Evolutionary conservation across 208 protist species (phyloP), one percentile per base, ranked within the genome.

Genomic region (Leishmania lainsoni): DNA sequence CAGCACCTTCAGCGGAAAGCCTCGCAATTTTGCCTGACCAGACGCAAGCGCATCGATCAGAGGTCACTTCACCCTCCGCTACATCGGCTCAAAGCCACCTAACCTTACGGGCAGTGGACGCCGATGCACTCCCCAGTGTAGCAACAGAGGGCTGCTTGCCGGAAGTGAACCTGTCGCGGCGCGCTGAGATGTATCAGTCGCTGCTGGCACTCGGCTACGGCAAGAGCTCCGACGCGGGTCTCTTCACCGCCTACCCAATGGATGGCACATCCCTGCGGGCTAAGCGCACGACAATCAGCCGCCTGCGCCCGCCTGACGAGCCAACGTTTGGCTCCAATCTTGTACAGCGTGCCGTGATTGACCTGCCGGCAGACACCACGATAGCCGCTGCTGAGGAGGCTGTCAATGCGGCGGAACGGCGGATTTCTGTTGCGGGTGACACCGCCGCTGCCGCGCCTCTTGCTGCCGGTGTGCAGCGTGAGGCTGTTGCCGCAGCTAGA

Each of bases 291-390:
- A 83, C 81, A 3, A 73, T 90, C 63, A 90, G 85, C 77, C 86
- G 85, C n/a, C 84, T 96, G 29, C 93, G 93, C 35, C 78, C 91
- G 0, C 93, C 91, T 8, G 84, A 91, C 56, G 65, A 83, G n/a
- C 84, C 83, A 14, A 79, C 76, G 0, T 92, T 93, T 69, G 89
- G 90, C 75, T 74, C 79, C 6, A 87, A 83, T 45, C 83, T 96
- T 22, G 91, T 96, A 3, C 54, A 80, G 75, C 54, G 81, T 1
- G 75, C 76, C 22, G 79, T 86, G 61, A 48, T 85, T 17, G 75
- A 75, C n/a, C 59, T 75, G 8, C 76, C 79, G 5, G 66, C 54
- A 39, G 59, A 76, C 63, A 42, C 68, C 22, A 26, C 35, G 68
- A n/a, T 42, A 29, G 52, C 12, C 49, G 35, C 35, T 32, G 42